Base-by-base conservation (phyloP, 2,329 filamentous ascomycete genomes). In the Fusarium sp. region DNA sequence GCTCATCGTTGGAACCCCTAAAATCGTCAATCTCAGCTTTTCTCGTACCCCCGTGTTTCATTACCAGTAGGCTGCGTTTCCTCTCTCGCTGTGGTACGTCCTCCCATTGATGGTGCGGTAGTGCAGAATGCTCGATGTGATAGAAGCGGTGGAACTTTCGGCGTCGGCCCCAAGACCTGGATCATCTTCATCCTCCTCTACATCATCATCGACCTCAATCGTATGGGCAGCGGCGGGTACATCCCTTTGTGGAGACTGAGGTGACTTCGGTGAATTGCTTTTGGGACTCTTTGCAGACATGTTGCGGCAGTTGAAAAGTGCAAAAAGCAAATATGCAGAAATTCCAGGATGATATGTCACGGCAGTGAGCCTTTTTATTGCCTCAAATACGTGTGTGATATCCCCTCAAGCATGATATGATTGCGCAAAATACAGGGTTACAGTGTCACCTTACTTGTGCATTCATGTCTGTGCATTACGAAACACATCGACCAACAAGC, bases 51-150 rank as follows among this genome's bases (percentile, higher is more conserved):
- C 8, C 17, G 3, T 7, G 2, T 11, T 0, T 2, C 7, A 24
- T 14, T 48, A 62, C 59, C 59, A 62, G n/a, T 62, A 62, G 6
- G 59, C 49, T 2, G 59, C 59, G 28, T 62, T 62, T 10, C 59
- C 59, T 39, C 59, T 56, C 9, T 62, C 57, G 14, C 59, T 62
- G 3, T 62, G 57, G 2, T 56, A 62, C 7, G 59, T 62, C 5
- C 59, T 48, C 5, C 59, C 59, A 6, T 56, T 62, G 32, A 62
- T 62, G 6, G 57, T 62, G 8, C 59, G 59, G 7, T 62, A 62
- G 13, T 62, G n/a, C n/a, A 62, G 37, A 8, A 62, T 62, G 6
- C 59, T 62, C 9, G 59, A 62, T 3, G 59, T 62, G 6, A 62
- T 62, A 0, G 59, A 62, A 7, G 59, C 49, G 3, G 59, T 62